Conservation (phyloP, 2,329 filamentous ascomycete genomes). For the Cryphonectria radicalis region DNA sequence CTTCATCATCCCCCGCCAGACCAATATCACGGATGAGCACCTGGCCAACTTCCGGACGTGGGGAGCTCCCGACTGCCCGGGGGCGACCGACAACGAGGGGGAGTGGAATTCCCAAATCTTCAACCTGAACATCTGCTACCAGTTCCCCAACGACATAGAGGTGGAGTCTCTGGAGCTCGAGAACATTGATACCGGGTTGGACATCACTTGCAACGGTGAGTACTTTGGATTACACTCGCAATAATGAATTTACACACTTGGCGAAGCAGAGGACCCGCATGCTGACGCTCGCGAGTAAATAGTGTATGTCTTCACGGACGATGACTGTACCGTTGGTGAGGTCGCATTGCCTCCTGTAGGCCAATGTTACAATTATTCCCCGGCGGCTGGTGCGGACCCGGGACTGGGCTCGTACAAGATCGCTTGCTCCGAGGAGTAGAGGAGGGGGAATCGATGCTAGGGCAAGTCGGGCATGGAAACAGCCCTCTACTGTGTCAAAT, state of each 20-base stretch:
- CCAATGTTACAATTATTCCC: constrained; percentile 5
- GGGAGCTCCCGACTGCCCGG: constrained; percentile 12
- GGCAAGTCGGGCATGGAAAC: too few relatives aligned
- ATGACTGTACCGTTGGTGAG: constrained; percentile 4
- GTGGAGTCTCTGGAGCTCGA: constrained; percentile 9
- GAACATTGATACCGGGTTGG: constrained; percentile 2
- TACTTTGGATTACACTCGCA: not conserved
- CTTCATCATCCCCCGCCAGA: constrained; percentile 4
- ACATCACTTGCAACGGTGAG: constrained; percentile 12
- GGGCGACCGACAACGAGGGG: constrained; percentile 6
- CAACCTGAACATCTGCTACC: constrained; percentile 13
- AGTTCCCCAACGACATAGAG: constrained; percentile 6
- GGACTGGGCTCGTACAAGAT: constrained; percentile 16
- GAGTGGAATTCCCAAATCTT: constrained; percentile 11
- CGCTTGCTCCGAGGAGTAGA: constrained; percentile 6
- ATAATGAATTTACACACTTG: too few relatives aligned
- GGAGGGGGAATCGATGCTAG: not conserved
- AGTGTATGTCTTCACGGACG: constrained; percentile 11
- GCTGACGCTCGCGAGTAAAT: not conserved
- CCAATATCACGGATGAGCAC: constrained; percentile 6
- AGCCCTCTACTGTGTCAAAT: not conserved
- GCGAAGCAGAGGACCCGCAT: not conserved
- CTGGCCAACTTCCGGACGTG: constrained; percentile 14
- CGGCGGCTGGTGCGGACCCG: not conserved
- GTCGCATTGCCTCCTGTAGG: constrained; percentile 2